These are phyloP conservation scores for Arbutus unedo DNA, from an alignment of 148 eudicot genomes.

Conservation along the genomic window DNA sequence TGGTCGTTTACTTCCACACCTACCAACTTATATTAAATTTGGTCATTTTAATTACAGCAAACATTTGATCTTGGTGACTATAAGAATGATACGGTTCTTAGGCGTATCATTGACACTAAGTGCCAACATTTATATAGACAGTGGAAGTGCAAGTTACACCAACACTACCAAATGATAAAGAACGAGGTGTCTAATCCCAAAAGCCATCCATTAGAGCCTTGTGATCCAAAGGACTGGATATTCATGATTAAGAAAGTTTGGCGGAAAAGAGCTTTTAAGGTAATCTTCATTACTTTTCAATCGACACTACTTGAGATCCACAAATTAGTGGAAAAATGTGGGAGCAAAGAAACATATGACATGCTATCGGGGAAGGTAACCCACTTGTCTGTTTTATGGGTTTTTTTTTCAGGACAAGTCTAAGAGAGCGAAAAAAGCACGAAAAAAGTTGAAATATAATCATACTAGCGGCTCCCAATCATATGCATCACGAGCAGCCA, in stretches of 20 bases:
- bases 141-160: background rate
- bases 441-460: no score
- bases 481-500: no score
- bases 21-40: background rate
- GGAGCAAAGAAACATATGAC: no score
- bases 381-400: no score
- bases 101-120: background rate
- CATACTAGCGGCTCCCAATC: no score
- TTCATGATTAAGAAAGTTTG: background rate
- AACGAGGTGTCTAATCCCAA: background rate
- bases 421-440: no score
- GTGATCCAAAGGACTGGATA: background rate
- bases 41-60: background rate
- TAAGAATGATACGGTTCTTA: background rate
- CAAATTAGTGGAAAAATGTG: no score
- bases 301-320: no score
- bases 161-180: background rate
- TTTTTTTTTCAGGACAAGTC: no score
- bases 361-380: no score
- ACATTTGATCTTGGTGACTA: background rate
- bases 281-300: no score
- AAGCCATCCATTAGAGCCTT: background rate
- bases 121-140: background rate
- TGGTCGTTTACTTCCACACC: background rate
- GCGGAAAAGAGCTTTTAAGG: no score